Base-by-base conservation (phyloP, 179 eudicot species). In the Camellia oleifera region DNA sequence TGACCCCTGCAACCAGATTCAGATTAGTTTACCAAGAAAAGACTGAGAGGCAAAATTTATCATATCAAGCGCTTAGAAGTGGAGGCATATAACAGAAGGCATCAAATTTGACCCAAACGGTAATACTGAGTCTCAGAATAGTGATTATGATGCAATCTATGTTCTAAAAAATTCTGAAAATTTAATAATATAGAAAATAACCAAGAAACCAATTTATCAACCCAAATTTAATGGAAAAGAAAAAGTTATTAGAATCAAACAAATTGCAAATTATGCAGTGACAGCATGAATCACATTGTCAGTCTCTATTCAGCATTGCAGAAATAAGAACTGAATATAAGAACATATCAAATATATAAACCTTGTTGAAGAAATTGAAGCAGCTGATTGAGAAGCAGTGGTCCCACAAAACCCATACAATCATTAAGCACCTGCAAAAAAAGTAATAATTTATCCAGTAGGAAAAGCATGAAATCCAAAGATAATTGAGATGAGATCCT, bases 311-410 rank as follows among this genome's bases (percentile, higher is more conserved):
- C 69, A 77, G 58, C 58, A 77, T 15, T 75, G 23, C 44, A 57
- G 53, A 9, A 68, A 61, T 61, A 15, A 69, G 69, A 75, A 60
- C 15, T 40, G n/a, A 64, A 48, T 4, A 45, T 9, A 62, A 68
- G 23, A 72, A 67, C 5, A 46, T 14, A 54, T 42, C 32, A 76
- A 75, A 58, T 58, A 61, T 32, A 18, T 11, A 50, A 81, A 93
- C 99, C 99, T 89, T 88, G 83, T 83, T 96, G 96, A 82, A 96
- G 97, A 89, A 86, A 92, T 75, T 82, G 87, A 77, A 96, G 91
- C 80, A 96, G 87, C 90, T 82, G 88, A 81, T 96, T 96, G 76
- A 95, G 91, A 86, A 95, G 92, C 88, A 95, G 79, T 2, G 99
- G 99, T 54, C 98, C 97, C 17, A 84, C 91, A 88, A 95, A 95